Evolutionary conservation across 2,329 filamentous ascomycete species (phyloP).

Genomic region (Pseudocercospora crystallina): DNA sequence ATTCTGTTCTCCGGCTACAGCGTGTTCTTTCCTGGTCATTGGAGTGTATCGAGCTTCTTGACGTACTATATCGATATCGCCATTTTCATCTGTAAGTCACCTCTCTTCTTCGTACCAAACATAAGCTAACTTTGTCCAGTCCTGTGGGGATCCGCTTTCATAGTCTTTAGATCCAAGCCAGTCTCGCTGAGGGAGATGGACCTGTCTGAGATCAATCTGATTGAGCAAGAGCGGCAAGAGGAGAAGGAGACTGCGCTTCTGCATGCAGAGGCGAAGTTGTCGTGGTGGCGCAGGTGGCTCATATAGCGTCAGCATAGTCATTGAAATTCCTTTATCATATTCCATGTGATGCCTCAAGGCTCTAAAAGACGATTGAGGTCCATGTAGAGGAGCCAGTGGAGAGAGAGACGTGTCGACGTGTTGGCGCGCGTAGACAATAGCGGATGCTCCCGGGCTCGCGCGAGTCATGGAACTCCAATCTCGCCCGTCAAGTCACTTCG

Average conservation of each 20-base stretch:
- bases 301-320: not conserved
- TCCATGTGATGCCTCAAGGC: too few relatives aligned
- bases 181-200: conserved; percentile 12
- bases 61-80: conserved; percentile 22
- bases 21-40: conserved; percentile 55
- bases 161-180: conserved; percentile 4
- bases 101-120: not conserved
- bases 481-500: too few relatives aligned
- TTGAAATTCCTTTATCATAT: too few relatives aligned
- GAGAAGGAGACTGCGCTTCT: not conserved
- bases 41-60: conserved; percentile 26
- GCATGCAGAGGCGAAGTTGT: not conserved
- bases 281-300: conserved; percentile 17
- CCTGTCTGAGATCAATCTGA: conserved; percentile 15
- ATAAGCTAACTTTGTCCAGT: not conserved
- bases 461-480: too few relatives aligned
- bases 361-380: too few relatives aligned
- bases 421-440: too few relatives aligned
- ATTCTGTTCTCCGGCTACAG: conserved; percentile 64
- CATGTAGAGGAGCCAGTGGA: too few relatives aligned
- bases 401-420: too few relatives aligned
- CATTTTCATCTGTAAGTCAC: conserved; percentile 15
- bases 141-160: conserved; percentile 7
- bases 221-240: conserved; percentile 16
- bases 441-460: too few relatives aligned